Percentiles rank a stretch among this genome's conserved stretches.
phyloP scores from a whole-genome alignment of 495 filamentous ascomycete genomes.

The Jackrogersella multiformis region DNA sequence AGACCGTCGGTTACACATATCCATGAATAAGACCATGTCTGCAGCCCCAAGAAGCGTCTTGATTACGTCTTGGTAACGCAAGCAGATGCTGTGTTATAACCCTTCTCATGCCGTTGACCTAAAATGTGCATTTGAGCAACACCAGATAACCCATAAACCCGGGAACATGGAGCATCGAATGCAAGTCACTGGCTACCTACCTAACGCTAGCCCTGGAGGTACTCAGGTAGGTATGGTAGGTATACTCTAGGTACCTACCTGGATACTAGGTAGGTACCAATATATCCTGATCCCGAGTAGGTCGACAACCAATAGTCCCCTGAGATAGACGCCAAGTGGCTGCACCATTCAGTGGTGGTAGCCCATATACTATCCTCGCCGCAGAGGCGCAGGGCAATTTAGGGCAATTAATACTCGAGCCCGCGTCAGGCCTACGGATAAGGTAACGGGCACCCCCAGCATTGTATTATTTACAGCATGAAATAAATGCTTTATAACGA shows the following conservation, averaged over 20 bases:
- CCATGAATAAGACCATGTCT: constrained; percentile 30
- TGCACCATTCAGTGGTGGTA: constrained; percentile 19
- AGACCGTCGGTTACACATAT: constrained; percentile 15
- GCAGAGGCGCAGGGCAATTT: constrained; percentile 25
- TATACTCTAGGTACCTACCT: too few relatives aligned
- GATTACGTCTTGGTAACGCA: constrained; percentile 26
- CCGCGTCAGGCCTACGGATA: constrained; percentile 11
- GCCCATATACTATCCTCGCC: constrained; percentile 21
- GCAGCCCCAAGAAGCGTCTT: constrained; percentile 4
- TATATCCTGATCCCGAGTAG: constrained; percentile 4
- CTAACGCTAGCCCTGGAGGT: too few relatives aligned
- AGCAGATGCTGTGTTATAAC: not conserved
- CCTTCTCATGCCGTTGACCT: constrained; percentile 19
- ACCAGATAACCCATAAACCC: constrained; percentile 14
- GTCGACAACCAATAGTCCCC: constrained; percentile 10
- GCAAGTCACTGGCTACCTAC: too few relatives aligned
- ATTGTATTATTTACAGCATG: constrained; percentile 15
- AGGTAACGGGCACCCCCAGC: constrained; percentile 14
- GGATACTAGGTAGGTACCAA: too few relatives aligned
- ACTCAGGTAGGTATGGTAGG: too few relatives aligned
- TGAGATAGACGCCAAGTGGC: constrained; percentile 5
- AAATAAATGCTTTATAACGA: not conserved
- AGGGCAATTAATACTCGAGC: constrained; percentile 22
- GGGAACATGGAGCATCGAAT: constrained; percentile 12
- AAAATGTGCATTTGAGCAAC: constrained; percentile 13